Base-by-base conservation (phyloP, 1,139 yeast genomes). In the Yamadazyma epiphylla region DNA sequence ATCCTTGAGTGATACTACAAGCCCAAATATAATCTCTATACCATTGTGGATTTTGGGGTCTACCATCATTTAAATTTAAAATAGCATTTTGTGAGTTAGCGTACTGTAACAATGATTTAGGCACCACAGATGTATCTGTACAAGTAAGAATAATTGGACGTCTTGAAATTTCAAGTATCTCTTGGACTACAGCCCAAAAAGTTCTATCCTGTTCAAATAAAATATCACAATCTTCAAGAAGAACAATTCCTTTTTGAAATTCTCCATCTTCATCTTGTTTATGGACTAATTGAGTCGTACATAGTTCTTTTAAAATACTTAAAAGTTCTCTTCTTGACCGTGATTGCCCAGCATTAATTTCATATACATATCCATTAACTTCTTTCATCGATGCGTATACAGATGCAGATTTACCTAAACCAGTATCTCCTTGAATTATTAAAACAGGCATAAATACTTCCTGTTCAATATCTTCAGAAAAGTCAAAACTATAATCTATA, bases 171-270 rank as follows among this genome's bases (percentile, higher is more conserved):
- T 70, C 65, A 22, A 87, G 58, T 11, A 87, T 66, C 35, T 77
- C 80, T 28, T 72, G 75, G 3, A 88, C 71, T 2, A 81, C 80
- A 2, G 66, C 51, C 96, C 97, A 91, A 48, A 91, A 89, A 1
- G 78, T 77, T 41, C 70, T 74, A 43, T 88, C 96, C 29, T 78
- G 84, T 36, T 82, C 91, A 46, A 82, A 87, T 17, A 89, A 54
- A 10, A 86, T 64, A 52, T 91, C 96, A 16, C 85, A 89, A 45
- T 91, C 96, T 46, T 89, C 96, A 32, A 91, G 66, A 22, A 91
- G 55, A 3, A 91, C 79, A 6, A 88, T 60, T 5, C 91, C 88
- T 33, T 76, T 71, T 37, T 76, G 80, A 30, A 70, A 73, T 32
- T 60, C 57, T 29, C 57, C 52, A 5, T 51, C 54, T 21, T 51